A percentile compares a stretch with the other conserved stretches of the same genome.
Conservation (phyloP, 441 rosid species). For the Capsella rubella region DNA sequence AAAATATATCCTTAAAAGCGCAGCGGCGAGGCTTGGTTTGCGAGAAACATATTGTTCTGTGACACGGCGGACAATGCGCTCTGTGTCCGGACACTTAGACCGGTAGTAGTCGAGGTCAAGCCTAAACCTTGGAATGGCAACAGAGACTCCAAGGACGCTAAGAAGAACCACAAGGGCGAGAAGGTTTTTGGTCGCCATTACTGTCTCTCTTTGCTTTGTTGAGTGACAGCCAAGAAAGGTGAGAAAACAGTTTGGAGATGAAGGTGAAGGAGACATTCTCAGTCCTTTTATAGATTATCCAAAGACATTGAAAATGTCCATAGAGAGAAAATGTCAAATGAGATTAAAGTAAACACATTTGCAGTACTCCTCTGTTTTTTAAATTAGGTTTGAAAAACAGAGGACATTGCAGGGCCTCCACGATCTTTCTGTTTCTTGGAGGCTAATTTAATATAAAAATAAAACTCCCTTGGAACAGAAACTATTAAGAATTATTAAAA, state of each 20-base stretch:
- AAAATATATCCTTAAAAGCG: conserved; percentile 64
- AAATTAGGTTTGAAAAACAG: too few relatives aligned
- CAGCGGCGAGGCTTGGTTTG: conserved; percentile 52
- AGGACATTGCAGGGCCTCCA: conserved; percentile 12
- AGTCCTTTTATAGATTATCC: conserved; percentile 21
- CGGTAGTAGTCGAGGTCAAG: conserved; percentile 29
- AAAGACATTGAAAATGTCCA: conserved; percentile 12
- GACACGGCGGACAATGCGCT: conserved; percentile 35
- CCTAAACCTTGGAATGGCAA: conserved; percentile 21
- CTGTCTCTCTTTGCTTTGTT: conserved; percentile 1
- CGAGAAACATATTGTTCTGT: too few relatives aligned
- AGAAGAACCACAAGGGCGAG: conserved; percentile 40
- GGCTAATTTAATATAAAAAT: too few relatives aligned
- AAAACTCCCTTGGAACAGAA: too few relatives aligned
- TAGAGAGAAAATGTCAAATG: conserved; percentile 12
- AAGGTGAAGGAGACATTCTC: conserved; percentile 17
- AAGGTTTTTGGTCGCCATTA: conserved; percentile 50
- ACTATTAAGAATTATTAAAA: too few relatives aligned
- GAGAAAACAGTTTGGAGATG: conserved; percentile 25
- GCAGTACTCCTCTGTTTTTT: background rate
- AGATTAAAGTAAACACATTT: conserved; percentile 8
- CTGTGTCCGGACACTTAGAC: conserved; percentile 53
- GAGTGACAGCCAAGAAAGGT: conserved; percentile 33
- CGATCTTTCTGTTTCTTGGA: background rate
- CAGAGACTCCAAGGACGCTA: conserved; percentile 37